Conservation (phyloP, 768 basidiomycete genomes). For the Cystofilobasidium bisporidii region DNA sequence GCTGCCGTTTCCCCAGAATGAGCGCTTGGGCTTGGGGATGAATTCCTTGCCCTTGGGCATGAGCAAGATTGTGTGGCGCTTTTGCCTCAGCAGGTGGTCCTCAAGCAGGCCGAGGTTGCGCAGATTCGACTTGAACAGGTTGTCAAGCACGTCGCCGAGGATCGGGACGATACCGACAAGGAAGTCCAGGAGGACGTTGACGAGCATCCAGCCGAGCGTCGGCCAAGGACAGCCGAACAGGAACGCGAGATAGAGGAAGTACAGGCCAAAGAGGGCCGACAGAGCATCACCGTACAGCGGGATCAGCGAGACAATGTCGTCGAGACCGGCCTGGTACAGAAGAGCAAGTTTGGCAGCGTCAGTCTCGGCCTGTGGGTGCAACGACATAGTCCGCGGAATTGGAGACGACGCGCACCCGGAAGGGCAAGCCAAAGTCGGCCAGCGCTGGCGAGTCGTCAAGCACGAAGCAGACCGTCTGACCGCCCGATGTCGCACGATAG, state of each 20-base stretch:
- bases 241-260: background rate
- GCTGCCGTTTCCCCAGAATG: background rate
- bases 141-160: background rate
- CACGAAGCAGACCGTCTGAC: background rate
- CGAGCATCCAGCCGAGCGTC: background rate
- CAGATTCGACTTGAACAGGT: background rate
- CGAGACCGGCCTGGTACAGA: background rate
- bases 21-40: constrained; percentile 1
- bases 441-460: constrained; percentile 3
- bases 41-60: background rate
- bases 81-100: background rate
- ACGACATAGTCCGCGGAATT: too few relatives aligned
- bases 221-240: background rate
- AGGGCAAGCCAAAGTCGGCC: constrained; percentile 3
- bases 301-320: constrained; percentile 6
- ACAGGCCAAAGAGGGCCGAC: background rate
- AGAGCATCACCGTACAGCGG: constrained; percentile 3
- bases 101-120: background rate
- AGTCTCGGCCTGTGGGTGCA: too few relatives aligned
- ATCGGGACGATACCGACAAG: constrained; percentile 1
- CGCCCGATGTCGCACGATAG: too few relatives aligned
- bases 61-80: background rate
- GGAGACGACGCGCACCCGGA: background rate
- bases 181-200: background rate
- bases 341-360: too few relatives aligned